Base-by-base conservation (phyloP, 2,329 filamentous ascomycete genomes). In the Alternaria panax region DNA sequence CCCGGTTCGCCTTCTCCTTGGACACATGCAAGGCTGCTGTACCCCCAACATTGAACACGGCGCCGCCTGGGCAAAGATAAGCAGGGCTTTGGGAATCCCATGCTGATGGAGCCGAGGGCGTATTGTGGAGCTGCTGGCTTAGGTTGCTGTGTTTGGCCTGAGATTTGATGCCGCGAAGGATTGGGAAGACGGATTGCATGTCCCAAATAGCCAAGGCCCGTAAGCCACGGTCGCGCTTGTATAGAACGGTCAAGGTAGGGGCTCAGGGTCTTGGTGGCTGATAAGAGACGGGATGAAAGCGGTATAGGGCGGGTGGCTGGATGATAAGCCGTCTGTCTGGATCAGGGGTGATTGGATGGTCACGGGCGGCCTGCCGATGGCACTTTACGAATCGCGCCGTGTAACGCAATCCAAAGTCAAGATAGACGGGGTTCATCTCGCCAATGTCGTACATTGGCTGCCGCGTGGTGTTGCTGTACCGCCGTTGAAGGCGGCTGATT, bases 21-120 rank as follows among this genome's bases (percentile, higher is more conserved):
- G 57, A 65, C 62, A 57, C 51, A 53, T 51, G 64, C 63, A 57
- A 60, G 58, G 54, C 46, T 51, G 55, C 54, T 50, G 51, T 59
- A 42, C 71, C 66, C 64, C 71, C 64, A 62, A 54, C 46, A 57
- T 54, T n/a, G 58, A 56, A 43, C 52, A 62, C 32, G 46, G 55
- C 36, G 55, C 64, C 58, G 54, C 25, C 72, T 75, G 74, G 71
- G 72, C 71, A 71, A 66, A 70, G 72, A 75, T 75, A 75, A 75
- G 72, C 57, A 61, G 45, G 51, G 28, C 6, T 34, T 50, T 14
- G 28, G 32, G 36, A 18, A 34, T 60, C 53, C 66, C 59, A 60
- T 60, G 50, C 55, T 60, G 54, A 41, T 56, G 34, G 57, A 56
- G 59, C 63, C 61, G 57, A 60, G 56, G 50, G 25, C 52, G 50